These are phyloP conservation scores for Myriangium duriaei DNA, from an alignment of 2,329 filamentous ascomycete species.

Conservation along the genomic window DNA sequence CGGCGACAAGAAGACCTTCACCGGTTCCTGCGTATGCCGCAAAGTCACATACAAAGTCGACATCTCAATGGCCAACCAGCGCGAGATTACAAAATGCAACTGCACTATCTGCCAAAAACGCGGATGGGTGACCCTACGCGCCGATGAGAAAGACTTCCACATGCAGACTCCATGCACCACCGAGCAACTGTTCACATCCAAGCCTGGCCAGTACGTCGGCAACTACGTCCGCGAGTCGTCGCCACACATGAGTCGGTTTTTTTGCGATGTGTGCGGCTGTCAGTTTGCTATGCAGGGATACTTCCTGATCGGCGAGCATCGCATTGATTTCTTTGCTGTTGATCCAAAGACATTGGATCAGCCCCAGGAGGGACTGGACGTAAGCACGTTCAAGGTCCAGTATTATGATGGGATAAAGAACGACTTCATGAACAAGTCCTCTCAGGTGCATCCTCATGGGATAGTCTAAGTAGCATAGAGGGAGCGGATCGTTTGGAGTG, in stretches of 20 bases:
- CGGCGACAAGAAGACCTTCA: constrained; percentile 7
- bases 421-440: constrained; percentile 1
- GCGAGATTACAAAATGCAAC: constrained; percentile 1
- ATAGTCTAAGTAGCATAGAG: neutral
- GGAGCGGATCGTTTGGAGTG: no score
- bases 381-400: constrained; percentile 7
- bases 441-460: constrained; percentile 1
- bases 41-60: constrained; percentile 8
- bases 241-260: constrained; percentile 4
- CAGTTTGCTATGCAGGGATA: constrained; percentile 1
- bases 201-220: neutral
- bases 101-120: constrained; percentile 5
- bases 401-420: constrained; percentile 6
- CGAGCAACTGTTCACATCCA: neutral
- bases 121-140: neutral
- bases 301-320: constrained; percentile 1
- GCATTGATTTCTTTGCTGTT: constrained; percentile 4
- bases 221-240: neutral
- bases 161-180: constrained; percentile 4
- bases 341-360: constrained; percentile 6
- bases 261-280: constrained; percentile 6
- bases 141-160: constrained; percentile 3
- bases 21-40: constrained; percentile 7
- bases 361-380: constrained; percentile 6
- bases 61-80: constrained; percentile 3